phyloP scores from a whole-genome alignment of 2,329 filamentous ascomycete species.

The Shiraia sp. region DNA sequence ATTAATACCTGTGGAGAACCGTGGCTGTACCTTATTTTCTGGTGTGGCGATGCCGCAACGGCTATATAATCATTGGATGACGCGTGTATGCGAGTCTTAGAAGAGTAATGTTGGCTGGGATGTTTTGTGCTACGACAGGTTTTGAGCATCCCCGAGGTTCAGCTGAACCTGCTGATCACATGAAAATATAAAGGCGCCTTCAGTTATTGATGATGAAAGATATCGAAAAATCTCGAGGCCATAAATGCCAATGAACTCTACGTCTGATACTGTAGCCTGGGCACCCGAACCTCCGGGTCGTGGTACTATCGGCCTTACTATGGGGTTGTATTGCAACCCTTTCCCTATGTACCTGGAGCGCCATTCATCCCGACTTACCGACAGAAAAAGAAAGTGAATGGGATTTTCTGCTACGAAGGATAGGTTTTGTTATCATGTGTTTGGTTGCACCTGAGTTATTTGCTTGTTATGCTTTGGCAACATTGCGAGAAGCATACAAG shows the following conservation, averaged over 20 bases:
- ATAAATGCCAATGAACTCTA: slow-evolving; percentile 1
- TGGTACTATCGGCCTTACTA: slow-evolving; percentile 38
- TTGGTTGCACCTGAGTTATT: slow-evolving; percentile 11
- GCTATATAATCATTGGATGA: too few species aligned
- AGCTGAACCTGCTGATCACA: too few species aligned
- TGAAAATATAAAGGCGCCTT: too few species aligned
- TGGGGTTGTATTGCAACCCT: slow-evolving; percentile 38
- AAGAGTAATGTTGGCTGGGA: too few species aligned
- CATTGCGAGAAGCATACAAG: background rate
- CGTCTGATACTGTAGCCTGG: slow-evolving; percentile 13
- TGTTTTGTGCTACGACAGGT: too few species aligned
- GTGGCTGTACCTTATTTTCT: too few species aligned
- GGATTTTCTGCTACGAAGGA: slow-evolving; percentile 1
- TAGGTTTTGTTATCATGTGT: background rate
- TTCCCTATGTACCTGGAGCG: slow-evolving; percentile 39
- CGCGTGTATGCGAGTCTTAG: too few species aligned
- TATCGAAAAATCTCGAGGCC: too few species aligned
- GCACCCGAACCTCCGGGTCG: slow-evolving; percentile 20
- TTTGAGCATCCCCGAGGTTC: too few species aligned
- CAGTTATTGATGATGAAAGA: too few species aligned
- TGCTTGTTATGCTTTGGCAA: background rate
- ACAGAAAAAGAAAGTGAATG: background rate
- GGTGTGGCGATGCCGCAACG: too few species aligned
- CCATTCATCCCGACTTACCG: slow-evolving; percentile 37
- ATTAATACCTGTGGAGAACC: too few species aligned